Evolutionary conservation across 768 basidiomycete species (phyloP), one percentile per base, ranked within the genome.

Genomic region (Mycena vulgaris): DNA sequence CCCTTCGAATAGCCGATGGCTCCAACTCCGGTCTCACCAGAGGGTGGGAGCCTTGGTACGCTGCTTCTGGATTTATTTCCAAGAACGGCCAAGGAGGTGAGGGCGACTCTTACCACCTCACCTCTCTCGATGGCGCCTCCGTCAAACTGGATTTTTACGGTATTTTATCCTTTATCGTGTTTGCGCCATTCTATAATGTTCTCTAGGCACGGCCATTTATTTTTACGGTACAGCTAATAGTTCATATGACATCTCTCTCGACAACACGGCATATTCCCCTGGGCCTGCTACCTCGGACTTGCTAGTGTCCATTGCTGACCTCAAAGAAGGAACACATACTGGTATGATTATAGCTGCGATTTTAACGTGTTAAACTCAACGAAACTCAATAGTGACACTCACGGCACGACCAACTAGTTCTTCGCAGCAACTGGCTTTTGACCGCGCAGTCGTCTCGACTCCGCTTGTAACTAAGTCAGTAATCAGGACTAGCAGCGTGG

Each of bases 361-460:
- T 5, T 49, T 16, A 14, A 49, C 48, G 2, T 7, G 7, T 28
- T 8, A 25, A 21, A 49, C 48, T 28, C 13, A 49, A 49, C 48
- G 11, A 21, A 47, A 3, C 59, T 61, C 11, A 37, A 19, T 25
- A 49, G 70, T 71, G n/a, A 59, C 65, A 2, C 48, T 71, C 17
- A 63, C 60, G 8, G 70, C 65, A 2, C 27, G 39, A 10, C 61
- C 65, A n/a, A 63, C 45, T 30, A 30, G 35, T n/a, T n/a, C 31
- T 0, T 45, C 70, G 28, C 60, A 63, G 23, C 70, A 71, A 45
- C 35, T 71, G 0, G 70, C 70, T 16, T 71, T 71, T 47, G 70
- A 71, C 64, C 60, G 60, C 25, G 70, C 65, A 3, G 70, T 66
- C 6, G 52, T 71, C 14, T 62, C 64, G 2, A 48, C 60, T 13